These are phyloP conservation scores for Canavalia ensiformis DNA, from an alignment of 306 rosid species.

Conservation along the genomic window DNA sequence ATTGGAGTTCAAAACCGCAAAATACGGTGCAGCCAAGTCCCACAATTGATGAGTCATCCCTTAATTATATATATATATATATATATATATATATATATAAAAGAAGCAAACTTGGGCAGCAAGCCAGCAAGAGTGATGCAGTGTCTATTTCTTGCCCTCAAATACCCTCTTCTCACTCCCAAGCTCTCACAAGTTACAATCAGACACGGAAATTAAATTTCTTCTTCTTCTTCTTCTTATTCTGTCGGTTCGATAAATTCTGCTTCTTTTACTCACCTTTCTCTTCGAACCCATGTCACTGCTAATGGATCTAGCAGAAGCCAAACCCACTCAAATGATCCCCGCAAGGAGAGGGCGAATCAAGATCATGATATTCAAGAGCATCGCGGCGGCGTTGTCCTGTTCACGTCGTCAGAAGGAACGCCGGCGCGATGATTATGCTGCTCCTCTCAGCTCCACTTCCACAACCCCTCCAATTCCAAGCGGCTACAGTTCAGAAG, in stretches of 20 bases:
- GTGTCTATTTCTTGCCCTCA: too few relatives aligned
- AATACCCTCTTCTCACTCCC: too few relatives aligned
- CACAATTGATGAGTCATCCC: too few relatives aligned
- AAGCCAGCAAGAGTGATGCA: too few relatives aligned
- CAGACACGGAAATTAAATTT: not conserved
- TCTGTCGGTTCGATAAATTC: not conserved
- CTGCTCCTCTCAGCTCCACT: conserved; percentile 44
- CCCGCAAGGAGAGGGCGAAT: conserved; percentile 56
- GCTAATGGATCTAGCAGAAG: not conserved
- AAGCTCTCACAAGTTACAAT: too few relatives aligned
- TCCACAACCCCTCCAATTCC: conserved; percentile 49
- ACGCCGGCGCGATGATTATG: not conserved
- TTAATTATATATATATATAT: too few relatives aligned
- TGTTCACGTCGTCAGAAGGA: conserved; percentile 1
- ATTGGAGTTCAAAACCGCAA: too few relatives aligned
- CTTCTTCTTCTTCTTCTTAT: not conserved
- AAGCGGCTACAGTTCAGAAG: conserved; percentile 41
- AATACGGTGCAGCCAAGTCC: too few relatives aligned
- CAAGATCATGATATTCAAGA: conserved; percentile 53
- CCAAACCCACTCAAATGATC: not conserved
- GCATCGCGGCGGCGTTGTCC: conserved; percentile 11
- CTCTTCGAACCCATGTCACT: not conserved
- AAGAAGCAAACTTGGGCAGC: too few relatives aligned
- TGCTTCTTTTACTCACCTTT: not conserved
- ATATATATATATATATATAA: too few relatives aligned